Conservation (phyloP, 345 rosid genomes). For the Moricandia arvensis region DNA sequence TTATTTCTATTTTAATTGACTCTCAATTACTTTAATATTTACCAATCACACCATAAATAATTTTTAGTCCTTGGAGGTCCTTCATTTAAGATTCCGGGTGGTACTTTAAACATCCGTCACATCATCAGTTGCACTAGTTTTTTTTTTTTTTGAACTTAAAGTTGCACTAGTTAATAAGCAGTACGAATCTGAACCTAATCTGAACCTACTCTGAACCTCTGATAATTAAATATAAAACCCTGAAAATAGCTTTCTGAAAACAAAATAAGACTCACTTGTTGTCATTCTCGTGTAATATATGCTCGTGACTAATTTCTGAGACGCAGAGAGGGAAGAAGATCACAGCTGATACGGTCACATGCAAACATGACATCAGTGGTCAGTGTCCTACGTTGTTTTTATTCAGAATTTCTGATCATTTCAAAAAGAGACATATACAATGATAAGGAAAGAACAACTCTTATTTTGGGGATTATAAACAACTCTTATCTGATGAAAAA, state of each 20-base stretch:
- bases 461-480: background rate
- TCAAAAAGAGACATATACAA: constrained; percentile 16
- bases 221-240: background rate
- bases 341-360: constrained; percentile 36
- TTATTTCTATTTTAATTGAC: too few species aligned
- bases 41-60: too few species aligned
- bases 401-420: constrained; percentile 25
- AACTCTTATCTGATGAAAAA: background rate
- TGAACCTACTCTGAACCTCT: too few species aligned
- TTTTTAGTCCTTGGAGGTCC: too few species aligned
- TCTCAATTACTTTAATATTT: too few species aligned
- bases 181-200: too few species aligned
- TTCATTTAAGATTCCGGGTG: background rate
- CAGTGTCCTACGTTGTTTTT: constrained; percentile 28
- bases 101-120: background rate
- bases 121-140: constrained; percentile 10
- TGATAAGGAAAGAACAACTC: constrained; percentile 13
- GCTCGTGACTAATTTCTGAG: constrained; percentile 32
- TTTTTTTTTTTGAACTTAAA: too few species aligned
- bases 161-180: background rate
- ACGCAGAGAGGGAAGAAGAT: constrained; percentile 12
- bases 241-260: background rate
- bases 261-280: background rate
- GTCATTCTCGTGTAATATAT: constrained; percentile 17
- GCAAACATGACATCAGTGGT: constrained; percentile 29